phyloP scores from a whole-genome alignment of 306 rosid species.

The Cercis canadensis region DNA sequence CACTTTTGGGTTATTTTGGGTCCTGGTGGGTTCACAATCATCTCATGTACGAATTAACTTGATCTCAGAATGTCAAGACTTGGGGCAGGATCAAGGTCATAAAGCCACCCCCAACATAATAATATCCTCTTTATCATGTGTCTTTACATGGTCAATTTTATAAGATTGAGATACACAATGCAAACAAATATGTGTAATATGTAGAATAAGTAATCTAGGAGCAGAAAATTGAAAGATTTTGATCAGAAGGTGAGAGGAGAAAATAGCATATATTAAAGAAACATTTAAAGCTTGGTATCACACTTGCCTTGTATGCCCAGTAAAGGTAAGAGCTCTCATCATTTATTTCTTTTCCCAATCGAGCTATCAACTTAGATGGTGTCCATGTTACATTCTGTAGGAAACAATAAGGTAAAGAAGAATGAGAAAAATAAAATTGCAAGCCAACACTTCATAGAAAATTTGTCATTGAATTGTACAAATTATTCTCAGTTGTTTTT shows the following conservation, averaged over 20 bases:
- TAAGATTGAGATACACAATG: not conserved
- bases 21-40: too few species aligned
- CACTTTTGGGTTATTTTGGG: too few species aligned
- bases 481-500: not conserved
- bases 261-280: constrained; percentile 26
- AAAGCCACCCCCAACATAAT: too few species aligned
- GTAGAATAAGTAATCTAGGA: not conserved
- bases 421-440: not conserved
- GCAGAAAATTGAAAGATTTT: not conserved
- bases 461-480: not conserved
- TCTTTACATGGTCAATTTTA: too few species aligned
- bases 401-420: constrained; percentile 5
- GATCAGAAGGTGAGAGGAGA: constrained; percentile 23
- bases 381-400: constrained; percentile 79
- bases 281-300: constrained; percentile 15
- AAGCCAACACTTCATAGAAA: not conserved
- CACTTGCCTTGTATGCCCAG: constrained; percentile 89
- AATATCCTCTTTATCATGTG: not conserved
- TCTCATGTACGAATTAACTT: too few species aligned
- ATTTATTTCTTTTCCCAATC: constrained; percentile 89
- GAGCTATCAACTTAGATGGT: constrained; percentile 83
- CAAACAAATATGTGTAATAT: not conserved
- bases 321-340: constrained; percentile 83
- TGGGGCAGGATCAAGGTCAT: too few species aligned
- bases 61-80: too few species aligned